Conservation (phyloP, 495 filamentous ascomycete species). For the Xylaria sp. region DNA sequence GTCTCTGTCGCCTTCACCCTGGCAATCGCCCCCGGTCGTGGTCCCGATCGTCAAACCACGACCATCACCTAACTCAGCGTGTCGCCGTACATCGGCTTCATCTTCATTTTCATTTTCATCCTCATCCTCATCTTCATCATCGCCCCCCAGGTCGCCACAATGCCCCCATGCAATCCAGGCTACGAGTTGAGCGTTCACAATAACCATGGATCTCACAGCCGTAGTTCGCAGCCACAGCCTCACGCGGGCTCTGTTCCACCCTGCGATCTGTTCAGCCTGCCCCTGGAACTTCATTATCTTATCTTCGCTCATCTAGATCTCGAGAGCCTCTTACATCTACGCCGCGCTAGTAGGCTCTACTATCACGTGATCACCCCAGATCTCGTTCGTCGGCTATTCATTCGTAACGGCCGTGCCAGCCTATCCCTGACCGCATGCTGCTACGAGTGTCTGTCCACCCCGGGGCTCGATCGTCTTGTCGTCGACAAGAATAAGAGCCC, state of each 20-base stretch:
- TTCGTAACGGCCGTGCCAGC: constrained; percentile 18
- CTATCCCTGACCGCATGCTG: constrained; percentile 33
- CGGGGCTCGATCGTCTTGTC: constrained; percentile 42
- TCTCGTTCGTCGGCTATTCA: constrained; percentile 35
- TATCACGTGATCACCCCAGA: constrained; percentile 38
- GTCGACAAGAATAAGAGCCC: constrained; percentile 31
- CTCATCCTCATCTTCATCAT: background rate
- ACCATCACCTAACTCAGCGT: background rate
- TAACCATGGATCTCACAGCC: background rate
- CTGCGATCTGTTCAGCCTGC: constrained; percentile 28
- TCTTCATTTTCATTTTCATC: background rate
- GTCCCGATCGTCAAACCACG: background rate
- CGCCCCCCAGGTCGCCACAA: constrained; percentile 3
- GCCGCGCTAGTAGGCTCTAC: constrained; percentile 35
- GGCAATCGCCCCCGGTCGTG: background rate
- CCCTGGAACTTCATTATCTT: constrained; percentile 40
- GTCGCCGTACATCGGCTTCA: background rate
- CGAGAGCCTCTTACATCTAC: constrained; percentile 34
- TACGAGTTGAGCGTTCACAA: constrained; percentile 16
- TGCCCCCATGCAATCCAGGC: background rate
- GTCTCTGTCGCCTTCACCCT: background rate
- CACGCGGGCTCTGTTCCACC: background rate
- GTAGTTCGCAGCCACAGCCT: background rate
- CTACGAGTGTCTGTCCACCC: constrained; percentile 38
- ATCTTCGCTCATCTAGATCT: constrained; percentile 40